Base-by-base conservation (phyloP, 106 monocot genomes). In the Acorus calamus region DNA sequence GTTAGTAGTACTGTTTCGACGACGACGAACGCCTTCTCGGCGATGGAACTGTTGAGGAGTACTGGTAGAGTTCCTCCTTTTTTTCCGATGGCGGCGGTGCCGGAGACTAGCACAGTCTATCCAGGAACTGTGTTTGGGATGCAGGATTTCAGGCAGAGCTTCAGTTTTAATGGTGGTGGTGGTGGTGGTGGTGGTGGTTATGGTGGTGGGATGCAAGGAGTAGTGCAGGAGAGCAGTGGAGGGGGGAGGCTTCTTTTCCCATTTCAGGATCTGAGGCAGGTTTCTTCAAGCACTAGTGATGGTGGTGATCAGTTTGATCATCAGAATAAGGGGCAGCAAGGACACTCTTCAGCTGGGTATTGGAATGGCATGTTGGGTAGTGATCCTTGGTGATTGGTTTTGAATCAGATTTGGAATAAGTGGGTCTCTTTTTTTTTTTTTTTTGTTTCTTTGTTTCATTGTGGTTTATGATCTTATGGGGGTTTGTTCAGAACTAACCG, bases 311-410 rank as follows among this genome's bases (percentile, higher is more conserved):
- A 73, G 49, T 62, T 76, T 5, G 71, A 80, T 11, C 28, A 28
- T 28, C 74, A 74, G 61, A 71, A 11, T 56, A 71, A 74, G 66
- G 71, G 62, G 42, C 79, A 74, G 8, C 69, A 66, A 43, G 76
- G 80, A 8, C 77, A 74, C 51, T 56, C 73, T 63, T 78, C 28
- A 28, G 28, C 75, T 55, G 77, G 71, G 53, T 83, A 76, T 73
- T 84, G 89, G 84, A 85, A 85, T 68, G 71, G 69, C 2, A 77
- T 83, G 75, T 68, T 83, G 12, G 83, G 83, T 42, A 74, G 77
- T 49, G 80, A 77, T 42, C 71, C 61, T 12, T 48, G 53, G 45
- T 67, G 76, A 68, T 74, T 68, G 68, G 67, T 59, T 8, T 48
- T 28, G 28, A 28, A 28, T 28, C 28, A 28, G 28, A 28, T 28